A percentile compares a stretch with the other conserved stretches of the same genome.
phyloP scores from a whole-genome alignment of 208 protist genomes.

The Crithidia expoeki region DNA sequence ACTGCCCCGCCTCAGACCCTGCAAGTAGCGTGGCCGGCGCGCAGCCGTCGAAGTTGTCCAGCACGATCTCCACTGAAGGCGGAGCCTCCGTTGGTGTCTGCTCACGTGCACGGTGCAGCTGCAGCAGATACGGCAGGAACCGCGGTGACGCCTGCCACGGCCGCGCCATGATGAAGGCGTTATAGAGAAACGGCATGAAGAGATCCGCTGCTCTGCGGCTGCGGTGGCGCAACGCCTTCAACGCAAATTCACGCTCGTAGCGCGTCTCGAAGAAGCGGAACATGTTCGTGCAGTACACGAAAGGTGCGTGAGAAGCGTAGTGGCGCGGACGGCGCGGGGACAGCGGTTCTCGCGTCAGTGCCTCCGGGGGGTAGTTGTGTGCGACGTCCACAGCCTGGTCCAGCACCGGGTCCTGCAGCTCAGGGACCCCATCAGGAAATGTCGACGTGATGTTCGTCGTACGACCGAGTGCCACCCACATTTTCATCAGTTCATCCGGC shows the following conservation, averaged over 20 bases:
- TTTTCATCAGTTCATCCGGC: constrained; percentile 14
- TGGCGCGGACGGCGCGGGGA: constrained; percentile 27
- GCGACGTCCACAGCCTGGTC: neutral
- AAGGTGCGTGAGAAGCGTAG: constrained; percentile 68
- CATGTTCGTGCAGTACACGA: constrained; percentile 72
- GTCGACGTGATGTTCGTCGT: neutral
- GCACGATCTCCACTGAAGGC: neutral
- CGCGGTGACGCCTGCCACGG: constrained; percentile 60
- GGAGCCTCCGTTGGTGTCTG: neutral
- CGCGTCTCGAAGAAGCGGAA: constrained; percentile 40
- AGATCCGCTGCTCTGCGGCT: constrained; percentile 38
- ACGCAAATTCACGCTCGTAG: constrained; percentile 45
- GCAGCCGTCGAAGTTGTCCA: constrained; percentile 70
- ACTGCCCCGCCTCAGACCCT: constrained; percentile 5
- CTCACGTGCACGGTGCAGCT: constrained; percentile 1
- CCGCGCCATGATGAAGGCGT: constrained; percentile 61
- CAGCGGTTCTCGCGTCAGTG: neutral
- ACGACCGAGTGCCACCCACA: constrained; percentile 7
- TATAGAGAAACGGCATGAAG: constrained; percentile 66
- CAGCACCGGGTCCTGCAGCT: neutral
- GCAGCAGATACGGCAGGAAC: constrained; percentile 49
- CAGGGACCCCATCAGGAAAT: neutral
- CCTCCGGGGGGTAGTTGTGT: constrained; percentile 1
- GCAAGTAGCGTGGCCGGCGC: constrained; percentile 39
- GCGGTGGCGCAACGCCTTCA: constrained; percentile 29